A percentile compares a stretch with the other conserved stretches of the same genome.
phyloP scores from a whole-genome alignment of 2,329 filamentous ascomycete genomes.

The Teratosphaeria gauchensis region DNA sequence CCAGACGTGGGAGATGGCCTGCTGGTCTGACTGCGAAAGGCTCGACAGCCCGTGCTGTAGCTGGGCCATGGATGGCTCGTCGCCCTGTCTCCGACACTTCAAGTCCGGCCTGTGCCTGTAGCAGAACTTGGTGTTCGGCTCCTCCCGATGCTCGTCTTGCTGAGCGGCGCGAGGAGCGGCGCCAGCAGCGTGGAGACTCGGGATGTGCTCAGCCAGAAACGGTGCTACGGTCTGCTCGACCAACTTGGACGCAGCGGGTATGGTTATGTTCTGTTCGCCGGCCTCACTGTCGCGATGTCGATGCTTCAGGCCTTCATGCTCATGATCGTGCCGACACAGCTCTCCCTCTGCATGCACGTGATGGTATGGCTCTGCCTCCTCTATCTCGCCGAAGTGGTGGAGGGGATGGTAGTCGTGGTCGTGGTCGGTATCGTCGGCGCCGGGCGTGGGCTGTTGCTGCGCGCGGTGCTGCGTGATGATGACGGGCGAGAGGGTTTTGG shows the following conservation, averaged over 20 bases:
- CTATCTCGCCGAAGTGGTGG: neutral
- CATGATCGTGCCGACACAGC: constrained; percentile 25
- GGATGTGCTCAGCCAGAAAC: constrained; percentile 85
- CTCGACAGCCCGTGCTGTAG: constrained; percentile 79
- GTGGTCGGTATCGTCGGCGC: constrained; percentile 4
- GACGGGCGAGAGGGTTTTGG: neutral
- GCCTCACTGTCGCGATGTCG: constrained; percentile 13
- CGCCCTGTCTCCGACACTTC: constrained; percentile 83
- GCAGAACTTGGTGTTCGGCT: constrained; percentile 78
- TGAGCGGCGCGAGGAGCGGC: constrained; percentile 17
- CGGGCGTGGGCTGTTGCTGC: constrained; percentile 7
- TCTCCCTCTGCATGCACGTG: constrained; percentile 7
- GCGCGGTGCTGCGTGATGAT: constrained; percentile 5
- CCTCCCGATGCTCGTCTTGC: constrained; percentile 20
- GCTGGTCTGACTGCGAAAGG: constrained; percentile 75
- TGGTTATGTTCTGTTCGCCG: constrained; percentile 28
- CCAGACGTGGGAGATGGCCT: constrained; percentile 96
- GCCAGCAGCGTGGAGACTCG: constrained; percentile 31
- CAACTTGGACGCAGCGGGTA: constrained; percentile 46
- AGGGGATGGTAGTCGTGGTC: neutral
- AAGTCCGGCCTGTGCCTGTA: constrained; percentile 91
- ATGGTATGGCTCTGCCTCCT: neutral
- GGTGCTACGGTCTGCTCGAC: constrained; percentile 73
- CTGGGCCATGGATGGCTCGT: constrained; percentile 93
- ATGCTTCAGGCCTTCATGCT: constrained; percentile 22